Evolutionary conservation across 768 basidiomycete genomes (phyloP).

Genomic region (Leucosporidium yakuticum): DNA sequence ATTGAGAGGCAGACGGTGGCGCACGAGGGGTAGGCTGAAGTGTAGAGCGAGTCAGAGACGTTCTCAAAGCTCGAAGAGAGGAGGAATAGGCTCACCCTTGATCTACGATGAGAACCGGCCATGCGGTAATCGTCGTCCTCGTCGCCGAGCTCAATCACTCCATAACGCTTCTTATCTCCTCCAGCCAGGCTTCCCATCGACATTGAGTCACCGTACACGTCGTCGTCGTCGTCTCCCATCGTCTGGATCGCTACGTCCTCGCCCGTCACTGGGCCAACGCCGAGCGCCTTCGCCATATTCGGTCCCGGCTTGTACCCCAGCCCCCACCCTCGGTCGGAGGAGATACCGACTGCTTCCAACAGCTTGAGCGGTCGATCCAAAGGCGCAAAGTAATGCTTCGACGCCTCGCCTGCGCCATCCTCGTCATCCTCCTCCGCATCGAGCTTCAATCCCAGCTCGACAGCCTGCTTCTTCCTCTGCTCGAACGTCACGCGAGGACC

Average conservation of each 20-base stretch:
- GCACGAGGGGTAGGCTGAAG: no score
- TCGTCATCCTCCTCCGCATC: conserved; percentile 50
- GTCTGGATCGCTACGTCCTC: background rate
- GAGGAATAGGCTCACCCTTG: no score
- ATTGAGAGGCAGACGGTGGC: conserved; percentile 2
- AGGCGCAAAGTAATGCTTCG: conserved; percentile 79
- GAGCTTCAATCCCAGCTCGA: conserved; percentile 26
- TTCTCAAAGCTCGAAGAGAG: no score
- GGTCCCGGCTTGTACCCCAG: conserved; percentile 69
- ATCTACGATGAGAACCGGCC: no score
- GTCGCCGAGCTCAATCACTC: conserved; percentile 1
- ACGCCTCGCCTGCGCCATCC: conserved; percentile 62
- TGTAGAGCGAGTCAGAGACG: no score
- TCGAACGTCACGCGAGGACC: conserved; percentile 78
- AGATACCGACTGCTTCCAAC: conserved; percentile 45
- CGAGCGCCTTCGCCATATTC: conserved; percentile 12
- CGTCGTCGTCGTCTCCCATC: conserved; percentile 50
- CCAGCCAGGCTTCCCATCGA: background rate
- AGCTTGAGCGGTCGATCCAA: conserved; percentile 64
- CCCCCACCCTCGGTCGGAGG: conserved; percentile 74
- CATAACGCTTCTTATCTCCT: background rate
- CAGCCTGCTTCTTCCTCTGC: conserved; percentile 57
- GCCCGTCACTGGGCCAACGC: conserved; percentile 5
- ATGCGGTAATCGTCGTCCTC: background rate
- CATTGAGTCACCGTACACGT: conserved; percentile 9